Conservation (phyloP, 176 grass and related monocot genomes). For the Dactylis glomerata region DNA sequence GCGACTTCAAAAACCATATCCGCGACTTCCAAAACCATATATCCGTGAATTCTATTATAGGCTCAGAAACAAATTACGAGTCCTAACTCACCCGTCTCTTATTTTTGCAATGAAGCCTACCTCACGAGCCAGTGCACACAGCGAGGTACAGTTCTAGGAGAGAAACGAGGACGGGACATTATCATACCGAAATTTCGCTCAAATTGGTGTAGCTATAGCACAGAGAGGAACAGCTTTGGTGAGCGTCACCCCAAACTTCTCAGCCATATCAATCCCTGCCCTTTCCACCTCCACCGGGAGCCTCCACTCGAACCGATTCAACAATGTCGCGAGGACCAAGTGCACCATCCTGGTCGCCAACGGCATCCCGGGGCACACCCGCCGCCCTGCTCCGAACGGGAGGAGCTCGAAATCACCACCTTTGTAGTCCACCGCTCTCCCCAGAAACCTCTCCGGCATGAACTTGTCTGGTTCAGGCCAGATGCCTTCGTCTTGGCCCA, state of each 20-base stretch:
- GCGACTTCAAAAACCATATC: too few species aligned
- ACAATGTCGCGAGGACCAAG: constrained; percentile 27
- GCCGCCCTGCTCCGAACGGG: constrained; percentile 38
- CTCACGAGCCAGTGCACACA: too few species aligned
- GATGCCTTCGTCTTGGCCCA: not conserved
- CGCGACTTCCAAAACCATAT: too few species aligned
- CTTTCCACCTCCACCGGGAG: constrained; percentile 11
- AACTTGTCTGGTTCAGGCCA: constrained; percentile 37
- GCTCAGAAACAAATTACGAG: too few species aligned
- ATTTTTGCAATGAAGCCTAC: too few species aligned
- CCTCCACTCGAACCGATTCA: constrained; percentile 31
- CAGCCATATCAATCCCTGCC: constrained; percentile 36
- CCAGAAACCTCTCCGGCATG: constrained; percentile 42
- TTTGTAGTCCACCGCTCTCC: not conserved
- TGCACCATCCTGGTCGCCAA: constrained; percentile 42
- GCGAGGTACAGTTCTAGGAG: not conserved
- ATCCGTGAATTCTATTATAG: too few species aligned
- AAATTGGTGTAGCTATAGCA: constrained; percentile 24
- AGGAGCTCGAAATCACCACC: constrained; percentile 36
- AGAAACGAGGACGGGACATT: not conserved
- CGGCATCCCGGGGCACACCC: constrained; percentile 46
- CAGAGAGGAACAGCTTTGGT: constrained; percentile 24
- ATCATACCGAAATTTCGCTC: not conserved
- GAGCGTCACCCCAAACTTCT: constrained; percentile 37
- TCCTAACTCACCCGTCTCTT: too few species aligned